phyloP scores from a whole-genome alignment of 805 yeast genomes.

The Jamesozyma hellenica region DNA sequence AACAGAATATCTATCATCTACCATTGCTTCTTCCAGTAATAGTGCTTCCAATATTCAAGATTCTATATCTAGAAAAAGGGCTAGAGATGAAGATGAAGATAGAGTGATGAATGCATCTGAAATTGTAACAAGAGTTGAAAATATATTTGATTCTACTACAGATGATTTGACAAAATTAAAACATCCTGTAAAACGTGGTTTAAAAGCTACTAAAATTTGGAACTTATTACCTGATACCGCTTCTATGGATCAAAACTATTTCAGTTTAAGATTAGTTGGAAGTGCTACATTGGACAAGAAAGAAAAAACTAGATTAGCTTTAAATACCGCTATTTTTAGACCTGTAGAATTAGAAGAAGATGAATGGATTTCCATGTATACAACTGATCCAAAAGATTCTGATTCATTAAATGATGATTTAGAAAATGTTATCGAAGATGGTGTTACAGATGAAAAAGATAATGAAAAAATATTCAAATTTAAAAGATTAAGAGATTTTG shows the following conservation, averaged over 20 bases:
- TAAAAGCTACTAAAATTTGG: constrained; percentile 71
- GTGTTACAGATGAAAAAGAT: constrained; percentile 21
- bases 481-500: constrained; percentile 68
- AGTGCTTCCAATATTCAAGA: background rate
- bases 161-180: constrained; percentile 35
- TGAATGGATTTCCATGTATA: constrained; percentile 69
- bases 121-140: constrained; percentile 45
- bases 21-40: constrained; percentile 28
- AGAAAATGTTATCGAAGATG: constrained; percentile 28
- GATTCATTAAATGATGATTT: constrained; percentile 32
- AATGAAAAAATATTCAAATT: constrained; percentile 47
- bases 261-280: constrained; percentile 51
- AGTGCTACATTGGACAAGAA: constrained; percentile 36
- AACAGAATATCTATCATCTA: constrained; percentile 82
- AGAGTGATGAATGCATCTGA: constrained; percentile 20
- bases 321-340: constrained; percentile 57
- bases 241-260: constrained; percentile 71
- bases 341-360: constrained; percentile 60
- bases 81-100: constrained; percentile 24
- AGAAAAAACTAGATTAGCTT: constrained; percentile 28
- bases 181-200: constrained; percentile 70
- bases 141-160: constrained; percentile 54
- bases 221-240: constrained; percentile 82
- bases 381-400: constrained; percentile 38
- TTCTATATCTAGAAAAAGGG: constrained; percentile 14